A percentile compares a stretch with the other conserved stretches of the same genome.
Evolutionary conservation across 805 yeast genomes (phyloP).

Genomic region (Saccharomyces kudriavzevii): DNA sequence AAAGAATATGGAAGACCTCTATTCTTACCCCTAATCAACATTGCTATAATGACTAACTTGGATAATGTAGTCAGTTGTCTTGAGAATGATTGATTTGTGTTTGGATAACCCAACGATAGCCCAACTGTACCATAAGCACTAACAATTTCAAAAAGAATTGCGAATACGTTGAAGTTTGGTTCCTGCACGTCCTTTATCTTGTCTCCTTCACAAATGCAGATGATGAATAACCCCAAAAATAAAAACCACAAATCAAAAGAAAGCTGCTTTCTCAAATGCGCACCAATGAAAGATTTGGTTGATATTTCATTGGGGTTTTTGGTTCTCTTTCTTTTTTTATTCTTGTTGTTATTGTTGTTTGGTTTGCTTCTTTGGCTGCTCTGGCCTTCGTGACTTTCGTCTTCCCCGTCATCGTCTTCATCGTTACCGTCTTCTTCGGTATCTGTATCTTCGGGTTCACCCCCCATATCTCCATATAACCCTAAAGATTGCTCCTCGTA

Average conservation of each 20-base stretch:
- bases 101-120: conserved; percentile 75
- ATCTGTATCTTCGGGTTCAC: conserved; percentile 21
- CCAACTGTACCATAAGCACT: conserved; percentile 98
- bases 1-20: conserved; percentile 91
- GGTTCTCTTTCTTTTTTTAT: conserved; percentile 21
- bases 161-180: conserved; percentile 57
- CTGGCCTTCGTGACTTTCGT: conserved; percentile 6
- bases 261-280: conserved; percentile 84
- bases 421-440: conserved; percentile 18
- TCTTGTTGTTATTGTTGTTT: conserved; percentile 7
- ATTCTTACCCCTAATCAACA: conserved; percentile 92
- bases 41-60: conserved; percentile 75
- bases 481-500: conserved; percentile 96
- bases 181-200: conserved; percentile 40
- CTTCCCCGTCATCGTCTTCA: neutral
- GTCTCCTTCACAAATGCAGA: conserved; percentile 78
- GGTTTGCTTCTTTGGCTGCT: conserved; percentile 16
- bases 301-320: conserved; percentile 17
- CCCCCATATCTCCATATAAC: conserved; percentile 45
- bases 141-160: conserved; percentile 75
- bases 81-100: conserved; percentile 57
- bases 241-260: conserved; percentile 94
- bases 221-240: conserved; percentile 73
- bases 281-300: conserved; percentile 57
- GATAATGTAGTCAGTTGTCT: conserved; percentile 65